Evolutionary conservation across 768 basidiomycete species (phyloP).

Genomic region (Rhodotorula paludigena): DNA sequence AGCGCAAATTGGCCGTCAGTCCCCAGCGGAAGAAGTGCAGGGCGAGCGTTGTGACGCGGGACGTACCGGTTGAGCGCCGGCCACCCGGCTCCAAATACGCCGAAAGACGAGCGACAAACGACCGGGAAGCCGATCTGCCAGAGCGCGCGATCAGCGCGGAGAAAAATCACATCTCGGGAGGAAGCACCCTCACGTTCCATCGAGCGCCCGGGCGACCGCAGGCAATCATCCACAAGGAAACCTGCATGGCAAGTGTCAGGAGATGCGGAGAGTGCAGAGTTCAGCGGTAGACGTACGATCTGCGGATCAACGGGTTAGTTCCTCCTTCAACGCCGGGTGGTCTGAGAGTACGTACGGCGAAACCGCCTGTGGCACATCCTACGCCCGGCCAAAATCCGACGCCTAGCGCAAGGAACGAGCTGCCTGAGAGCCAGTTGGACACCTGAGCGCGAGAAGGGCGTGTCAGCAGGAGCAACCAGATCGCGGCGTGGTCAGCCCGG

Average conservation of each 20-base stretch:
- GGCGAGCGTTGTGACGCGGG: too few relatives aligned
- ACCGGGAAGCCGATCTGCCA: slow-evolving; percentile 45
- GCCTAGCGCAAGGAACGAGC: slow-evolving; percentile 4
- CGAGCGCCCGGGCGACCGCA: slow-evolving; percentile 70
- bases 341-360: not conserved
- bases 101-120: slow-evolving; percentile 41
- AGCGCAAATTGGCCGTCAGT: too few relatives aligned
- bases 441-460: not conserved
- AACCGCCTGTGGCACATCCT: slow-evolving; percentile 5
- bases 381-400: slow-evolving; percentile 7
- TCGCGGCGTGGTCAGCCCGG: too few relatives aligned
- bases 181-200: not conserved
- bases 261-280: not conserved
- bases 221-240: slow-evolving; percentile 56
- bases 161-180: slow-evolving; percentile 55
- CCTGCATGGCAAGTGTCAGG: slow-evolving; percentile 51
- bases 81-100: slow-evolving; percentile 66
- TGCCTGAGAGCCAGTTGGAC: not conserved
- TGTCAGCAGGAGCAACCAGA: too few relatives aligned
- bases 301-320: too few relatives aligned
- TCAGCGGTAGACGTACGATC: too few relatives aligned
- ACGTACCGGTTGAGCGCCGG: slow-evolving; percentile 56
- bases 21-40: not conserved
- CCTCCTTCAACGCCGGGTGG: not conserved
- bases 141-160: too few relatives aligned